Percentiles rank a stretch among this genome's conserved stretches.
These are phyloP conservation scores for Cicer judaicum DNA, from an alignment of 306 rosid genomes.

Conservation along the genomic window DNA sequence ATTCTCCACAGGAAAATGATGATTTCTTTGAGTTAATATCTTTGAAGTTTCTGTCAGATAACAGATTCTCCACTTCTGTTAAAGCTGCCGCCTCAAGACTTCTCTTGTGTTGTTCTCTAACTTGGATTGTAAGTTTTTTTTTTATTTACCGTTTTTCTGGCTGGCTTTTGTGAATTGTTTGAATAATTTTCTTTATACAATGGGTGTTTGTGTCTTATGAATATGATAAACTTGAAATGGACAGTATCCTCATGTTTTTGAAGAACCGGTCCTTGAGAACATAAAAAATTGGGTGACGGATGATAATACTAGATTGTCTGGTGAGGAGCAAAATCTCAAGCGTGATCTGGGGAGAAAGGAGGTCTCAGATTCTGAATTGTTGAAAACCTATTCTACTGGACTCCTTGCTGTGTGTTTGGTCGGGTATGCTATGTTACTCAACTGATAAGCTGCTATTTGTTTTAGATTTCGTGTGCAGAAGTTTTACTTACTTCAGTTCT, in stretches of 20 bases:
- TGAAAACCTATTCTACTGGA: constrained; percentile 89
- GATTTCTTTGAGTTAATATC: constrained; percentile 95
- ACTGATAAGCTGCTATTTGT: not conserved
- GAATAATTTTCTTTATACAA: not conserved
- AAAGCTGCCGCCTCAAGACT: constrained; percentile 87
- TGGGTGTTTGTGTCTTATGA: constrained; percentile 3
- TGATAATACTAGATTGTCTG: constrained; percentile 54
- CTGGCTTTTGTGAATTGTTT: not conserved
- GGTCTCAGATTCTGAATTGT: constrained; percentile 83
- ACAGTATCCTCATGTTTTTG: constrained; percentile 96
- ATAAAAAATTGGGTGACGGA: constrained; percentile 84
- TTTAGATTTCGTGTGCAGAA: not conserved
- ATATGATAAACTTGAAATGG: constrained; percentile 46
- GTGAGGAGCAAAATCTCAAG: constrained; percentile 67
- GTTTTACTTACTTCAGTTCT: constrained; percentile 2
- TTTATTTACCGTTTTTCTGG: not conserved
- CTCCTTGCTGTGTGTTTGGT: constrained; percentile 83
- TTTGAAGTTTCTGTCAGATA: constrained; percentile 73
- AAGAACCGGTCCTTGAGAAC: constrained; percentile 75
- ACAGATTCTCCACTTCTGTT: constrained; percentile 64
- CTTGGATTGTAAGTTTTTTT: constrained; percentile 72
- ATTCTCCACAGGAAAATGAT: constrained; percentile 73
- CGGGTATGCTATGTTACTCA: constrained; percentile 65
- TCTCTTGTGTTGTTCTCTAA: constrained; percentile 75
- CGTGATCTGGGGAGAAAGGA: constrained; percentile 60